Evolutionary conservation across 192 early-diverging fungal species (phyloP).

Genomic region (Rhizophagus prolifer): DNA sequence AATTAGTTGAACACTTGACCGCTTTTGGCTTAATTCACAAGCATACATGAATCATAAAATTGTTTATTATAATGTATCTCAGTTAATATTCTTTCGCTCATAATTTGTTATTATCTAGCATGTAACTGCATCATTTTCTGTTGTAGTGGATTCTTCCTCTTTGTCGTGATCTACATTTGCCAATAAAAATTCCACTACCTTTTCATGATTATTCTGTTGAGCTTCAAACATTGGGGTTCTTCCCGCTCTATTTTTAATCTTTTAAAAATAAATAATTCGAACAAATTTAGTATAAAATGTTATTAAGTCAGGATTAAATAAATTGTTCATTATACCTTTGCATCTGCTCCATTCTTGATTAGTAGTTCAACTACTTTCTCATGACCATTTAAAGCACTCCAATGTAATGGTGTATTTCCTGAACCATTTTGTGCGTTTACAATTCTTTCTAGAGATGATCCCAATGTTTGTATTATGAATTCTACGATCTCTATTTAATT

Average conservation of each 20-base stretch:
- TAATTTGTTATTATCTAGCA: too few species aligned
- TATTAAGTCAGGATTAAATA: neutral
- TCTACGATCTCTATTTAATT: conserved; percentile 50
- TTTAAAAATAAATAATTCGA: neutral
- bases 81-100: too few species aligned
- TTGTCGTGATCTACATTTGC: conserved; percentile 33
- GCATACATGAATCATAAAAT: too few species aligned
- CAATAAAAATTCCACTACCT: conserved; percentile 46
- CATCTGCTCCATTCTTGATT: conserved; percentile 61
- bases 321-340: conserved; percentile 42
- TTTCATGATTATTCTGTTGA: conserved; percentile 45
- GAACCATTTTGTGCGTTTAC: conserved; percentile 59
- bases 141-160: neutral
- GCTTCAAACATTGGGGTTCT: conserved; percentile 47
- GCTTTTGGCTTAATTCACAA: too few species aligned
- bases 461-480: conserved; percentile 45
- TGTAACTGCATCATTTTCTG: neutral
- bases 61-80: too few species aligned
- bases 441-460: conserved; percentile 21
- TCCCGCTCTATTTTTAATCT: conserved; percentile 46
- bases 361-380: conserved; percentile 62
- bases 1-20: too few species aligned
- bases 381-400: conserved; percentile 85
- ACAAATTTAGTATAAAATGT: neutral
- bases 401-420: conserved; percentile 77